These are phyloP conservation scores for Rhizopogon sp. DNA, from an alignment of 768 basidiomycete genomes.

Conservation along the genomic window DNA sequence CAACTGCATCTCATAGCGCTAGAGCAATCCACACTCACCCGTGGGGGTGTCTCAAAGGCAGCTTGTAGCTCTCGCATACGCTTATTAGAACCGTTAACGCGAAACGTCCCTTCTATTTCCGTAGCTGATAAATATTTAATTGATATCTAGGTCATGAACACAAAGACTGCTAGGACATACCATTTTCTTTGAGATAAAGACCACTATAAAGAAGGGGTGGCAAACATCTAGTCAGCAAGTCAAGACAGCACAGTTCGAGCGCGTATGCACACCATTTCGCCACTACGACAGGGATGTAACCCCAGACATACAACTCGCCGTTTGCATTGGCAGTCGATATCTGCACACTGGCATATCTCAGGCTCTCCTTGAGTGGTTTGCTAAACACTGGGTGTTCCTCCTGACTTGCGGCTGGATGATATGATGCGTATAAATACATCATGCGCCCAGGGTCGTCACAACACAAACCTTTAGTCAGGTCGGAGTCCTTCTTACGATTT, in stretches of 20 bases:
- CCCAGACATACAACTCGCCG: conserved; percentile 87
- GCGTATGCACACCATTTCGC: conserved; percentile 78
- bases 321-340: conserved; percentile 84
- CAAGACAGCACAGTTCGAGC: neutral
- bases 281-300: conserved; percentile 94
- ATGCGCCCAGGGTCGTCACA: neutral
- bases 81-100: conserved; percentile 91
- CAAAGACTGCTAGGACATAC: conserved; percentile 32
- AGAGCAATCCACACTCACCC: conserved; percentile 41
- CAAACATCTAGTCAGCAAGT: conserved; percentile 4
- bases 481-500: conserved; percentile 52
- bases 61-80: conserved; percentile 95
- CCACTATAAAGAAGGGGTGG: conserved; percentile 46
- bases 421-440: neutral
- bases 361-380: conserved; percentile 75
- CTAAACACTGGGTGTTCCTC: conserved; percentile 69
- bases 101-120: conserved; percentile 89
- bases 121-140: conserved; percentile 48
- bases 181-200: conserved; percentile 90
- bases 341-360: conserved; percentile 86
- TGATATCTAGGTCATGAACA: neutral
- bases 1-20: neutral
- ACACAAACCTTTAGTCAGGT: conserved; percentile 34
- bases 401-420: conserved; percentile 20
- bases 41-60: conserved; percentile 82